phyloP scores from a whole-genome alignment of 2,329 filamentous ascomycete species.

The Ilyonectria robusta region DNA sequence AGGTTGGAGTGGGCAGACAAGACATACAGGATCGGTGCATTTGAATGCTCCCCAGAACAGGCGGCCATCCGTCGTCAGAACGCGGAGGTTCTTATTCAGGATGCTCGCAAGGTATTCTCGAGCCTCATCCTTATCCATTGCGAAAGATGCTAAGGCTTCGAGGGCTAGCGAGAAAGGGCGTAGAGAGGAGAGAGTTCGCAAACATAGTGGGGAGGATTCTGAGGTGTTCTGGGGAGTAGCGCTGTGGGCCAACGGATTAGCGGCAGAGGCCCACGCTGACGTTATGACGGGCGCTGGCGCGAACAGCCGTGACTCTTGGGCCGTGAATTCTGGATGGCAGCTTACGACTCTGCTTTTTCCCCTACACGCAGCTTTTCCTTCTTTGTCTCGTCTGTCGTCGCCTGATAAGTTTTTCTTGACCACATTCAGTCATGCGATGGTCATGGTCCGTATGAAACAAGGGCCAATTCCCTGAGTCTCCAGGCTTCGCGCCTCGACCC shows the following conservation, averaged over 20 bases:
- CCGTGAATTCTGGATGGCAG: constrained; percentile 28
- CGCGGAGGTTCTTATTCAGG: constrained; percentile 82
- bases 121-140: constrained; percentile 67
- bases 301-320: background rate
- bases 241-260: constrained; percentile 33
- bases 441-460: constrained; percentile 17
- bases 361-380: background rate
- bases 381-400: background rate
- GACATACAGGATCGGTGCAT: constrained; percentile 89
- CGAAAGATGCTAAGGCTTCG: constrained; percentile 12
- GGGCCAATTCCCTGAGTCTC: constrained; percentile 40
- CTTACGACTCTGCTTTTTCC: constrained; percentile 2
- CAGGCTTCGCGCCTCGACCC: background rate
- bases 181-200: constrained; percentile 18
- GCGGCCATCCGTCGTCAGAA: constrained; percentile 85
- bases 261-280: constrained; percentile 42
- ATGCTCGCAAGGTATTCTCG: constrained; percentile 73
- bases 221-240: constrained; percentile 6
- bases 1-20: background rate
- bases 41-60: constrained; percentile 94
- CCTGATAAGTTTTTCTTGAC: background rate
- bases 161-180: constrained; percentile 11
- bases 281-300: constrained; percentile 35
- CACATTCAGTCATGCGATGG: constrained; percentile 11
- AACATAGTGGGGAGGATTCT: constrained; percentile 27